Base-by-base conservation (phyloP, 192 early-diverging fungal species). In the Coemansia sp. region DNA sequence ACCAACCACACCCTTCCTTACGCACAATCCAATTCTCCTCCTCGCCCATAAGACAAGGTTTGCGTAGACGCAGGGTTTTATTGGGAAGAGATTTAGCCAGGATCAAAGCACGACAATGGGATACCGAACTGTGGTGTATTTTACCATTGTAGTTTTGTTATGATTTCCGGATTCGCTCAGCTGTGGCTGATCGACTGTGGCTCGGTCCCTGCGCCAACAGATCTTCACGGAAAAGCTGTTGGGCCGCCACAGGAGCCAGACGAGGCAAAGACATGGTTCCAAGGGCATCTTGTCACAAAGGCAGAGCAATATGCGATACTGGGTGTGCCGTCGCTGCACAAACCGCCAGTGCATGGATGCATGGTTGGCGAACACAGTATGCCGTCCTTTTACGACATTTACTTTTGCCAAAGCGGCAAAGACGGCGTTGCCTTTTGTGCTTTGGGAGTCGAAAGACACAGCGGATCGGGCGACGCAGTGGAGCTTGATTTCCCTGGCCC, bases 401-500 rank as follows among this genome's bases (percentile, higher is more conserved):
- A 68, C 23, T 26, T 77, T 5, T 65, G 66, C 18, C 64, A 62
- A 38, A 71, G 70, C 64, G 20, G 14, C 14, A 62, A 57, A 20
- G 41, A 34, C 18, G 24, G 55, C 23, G 14, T 77, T 10, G 45
- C 43, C 9, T 65, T 62, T 39, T 72, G 69, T 23, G 75, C 69
- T 5, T 41, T 52, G 6, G 67, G 67, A 18, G 75, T 77, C 6
- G 69, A 77, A 63, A 66, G 66, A 38, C 67, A 66, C 11, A 26
- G 51, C 51, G 75, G 75, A 10, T 68, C 75, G 6, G 75, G 75
- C 1, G 75, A 77, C 62, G 75, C 75, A 2, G 41, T 77, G 12
- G 75, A 71, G 56, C 39, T 77, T 34, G 61, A 62, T 24, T 36
- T 10, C 30, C 35, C 43, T 6, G 20, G 23, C 16, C 21, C 56